Base-by-base conservation (phyloP, 2,329 filamentous ascomycete genomes). In the Penicillium aurantiogriseum region DNA sequence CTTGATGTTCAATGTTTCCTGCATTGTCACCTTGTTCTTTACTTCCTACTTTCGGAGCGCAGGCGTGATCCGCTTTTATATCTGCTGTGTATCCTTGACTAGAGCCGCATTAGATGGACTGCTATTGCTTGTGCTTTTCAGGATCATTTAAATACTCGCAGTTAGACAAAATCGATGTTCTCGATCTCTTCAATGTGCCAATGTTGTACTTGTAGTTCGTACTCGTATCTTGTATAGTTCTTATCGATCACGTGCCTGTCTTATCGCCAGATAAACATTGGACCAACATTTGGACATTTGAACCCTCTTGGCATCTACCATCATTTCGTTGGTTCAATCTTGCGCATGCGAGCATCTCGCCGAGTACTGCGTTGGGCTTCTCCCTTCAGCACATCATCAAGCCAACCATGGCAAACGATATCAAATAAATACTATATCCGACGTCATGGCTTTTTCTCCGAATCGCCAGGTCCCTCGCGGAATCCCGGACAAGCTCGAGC, bases 311-410 rank as follows among this genome's bases (percentile, higher is more conserved):
- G 43, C 38, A 46, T 27, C 25, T 46, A 42, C 19, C 48, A 38
- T 40, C 31, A 48, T 48, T 10, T 25, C 27, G 27, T 60, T 57
- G 38, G 45, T 47, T 13, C 23, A 33, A n/a, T 54, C 45, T 67
- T 70, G 72, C 53, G 47, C 56, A 75, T 75, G 73, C 71, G 70
- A 67, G 60, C 59, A 54, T 58, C 53, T 62, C 48, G 44, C 31
- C 62, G 60, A 56, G 40, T 57, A 45, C 52, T 69, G 54, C 65
- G 63, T 53, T 63, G 71, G 71, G 71, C 59, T 38, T 56, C 49
- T 49, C 59, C 59, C 60, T 58, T 64, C 57, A 57, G 65, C 64
- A 64, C 65, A 53, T 49, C 60, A 70, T 68, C 67, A 58, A 66
- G 49, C 25, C 57, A 51, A 44, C 21, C 45, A 44, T 52, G 49